A percentile compares a stretch with the other conserved stretches of the same genome.
These are phyloP conservation scores for Metschnikowia peoriensis DNA, from an alignment of 805 yeast genomes.

Conservation along the genomic window DNA sequence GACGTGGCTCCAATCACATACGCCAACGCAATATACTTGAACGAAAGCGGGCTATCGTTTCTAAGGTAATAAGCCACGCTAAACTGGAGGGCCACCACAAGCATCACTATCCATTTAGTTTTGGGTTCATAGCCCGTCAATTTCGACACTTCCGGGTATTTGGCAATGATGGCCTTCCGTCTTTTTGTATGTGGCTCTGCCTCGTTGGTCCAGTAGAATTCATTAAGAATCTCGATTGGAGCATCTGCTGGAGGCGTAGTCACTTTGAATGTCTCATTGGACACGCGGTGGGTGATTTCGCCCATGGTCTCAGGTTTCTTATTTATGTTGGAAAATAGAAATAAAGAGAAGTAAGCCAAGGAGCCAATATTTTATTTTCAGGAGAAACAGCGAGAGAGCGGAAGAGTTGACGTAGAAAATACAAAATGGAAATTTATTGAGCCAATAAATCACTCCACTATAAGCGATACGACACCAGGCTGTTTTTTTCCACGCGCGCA, in stretches of 20 bases:
- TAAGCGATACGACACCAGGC: background rate
- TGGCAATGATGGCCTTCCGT: constrained; percentile 67
- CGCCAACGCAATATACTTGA: constrained; percentile 59
- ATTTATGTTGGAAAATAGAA: background rate
- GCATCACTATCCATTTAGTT: constrained; percentile 71
- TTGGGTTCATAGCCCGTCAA: constrained; percentile 83
- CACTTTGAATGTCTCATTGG: constrained; percentile 16
- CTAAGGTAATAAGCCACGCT: constrained; percentile 60
- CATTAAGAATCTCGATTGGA: constrained; percentile 45
- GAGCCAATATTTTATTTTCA: background rate
- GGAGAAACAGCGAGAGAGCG: background rate
- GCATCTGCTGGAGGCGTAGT: constrained; percentile 43
- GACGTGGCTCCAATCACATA: constrained; percentile 84
- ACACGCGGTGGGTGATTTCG: constrained; percentile 18
- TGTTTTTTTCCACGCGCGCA: constrained; percentile 4
- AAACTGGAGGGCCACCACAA: constrained; percentile 70
- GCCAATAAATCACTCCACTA: constrained; percentile 5
- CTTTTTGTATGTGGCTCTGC: constrained; percentile 79
- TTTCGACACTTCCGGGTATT: constrained; percentile 76
- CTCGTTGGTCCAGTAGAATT: constrained; percentile 81
- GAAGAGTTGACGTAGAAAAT: too few species aligned
- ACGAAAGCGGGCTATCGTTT: constrained; percentile 49
- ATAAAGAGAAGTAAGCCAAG: background rate
- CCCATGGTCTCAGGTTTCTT: constrained; percentile 9
- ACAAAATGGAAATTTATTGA: too few species aligned